phyloP scores from a whole-genome alignment of 495 filamentous ascomycete genomes.

The Halenospora varia region DNA sequence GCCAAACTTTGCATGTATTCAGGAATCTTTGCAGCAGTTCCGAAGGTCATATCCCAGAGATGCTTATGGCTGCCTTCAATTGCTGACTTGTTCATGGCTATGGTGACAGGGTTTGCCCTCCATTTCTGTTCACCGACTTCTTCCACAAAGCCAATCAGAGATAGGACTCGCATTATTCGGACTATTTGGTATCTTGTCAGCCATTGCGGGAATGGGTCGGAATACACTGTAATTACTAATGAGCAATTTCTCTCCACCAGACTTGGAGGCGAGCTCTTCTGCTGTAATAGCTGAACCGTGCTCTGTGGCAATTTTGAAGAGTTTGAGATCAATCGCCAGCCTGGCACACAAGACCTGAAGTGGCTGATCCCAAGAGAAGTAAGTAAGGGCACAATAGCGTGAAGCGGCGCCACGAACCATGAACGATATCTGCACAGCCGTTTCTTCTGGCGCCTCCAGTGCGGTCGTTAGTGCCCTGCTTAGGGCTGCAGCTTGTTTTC shows the following conservation, averaged over 20 bases:
- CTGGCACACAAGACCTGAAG: slow-evolving; percentile 13
- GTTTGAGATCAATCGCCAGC: slow-evolving; percentile 22
- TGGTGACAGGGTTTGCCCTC: slow-evolving; percentile 6
- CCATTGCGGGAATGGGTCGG: not conserved
- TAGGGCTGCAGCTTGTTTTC: slow-evolving; percentile 18
- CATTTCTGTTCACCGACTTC: slow-evolving; percentile 5
- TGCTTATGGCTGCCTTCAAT: slow-evolving; percentile 13
- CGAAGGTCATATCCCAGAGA: not conserved
- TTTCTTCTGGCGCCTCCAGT: slow-evolving; percentile 22
- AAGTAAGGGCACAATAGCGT: too few species aligned
- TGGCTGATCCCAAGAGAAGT: too few species aligned
- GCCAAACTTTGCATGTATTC: slow-evolving; percentile 18
- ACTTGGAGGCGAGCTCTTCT: slow-evolving; percentile 11
- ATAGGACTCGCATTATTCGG: slow-evolving; percentile 7
- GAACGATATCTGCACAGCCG: slow-evolving; percentile 15
- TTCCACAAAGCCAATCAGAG: not conserved
- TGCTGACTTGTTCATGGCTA: slow-evolving; percentile 1
- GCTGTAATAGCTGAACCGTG: slow-evolving; percentile 13
- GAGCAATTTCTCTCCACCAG: slow-evolving; percentile 17
- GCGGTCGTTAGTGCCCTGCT: slow-evolving; percentile 10
- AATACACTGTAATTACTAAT: slow-evolving; percentile 6
- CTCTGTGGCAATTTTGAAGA: slow-evolving; percentile 16
- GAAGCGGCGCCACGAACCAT: too few species aligned
- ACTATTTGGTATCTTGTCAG: slow-evolving; percentile 2
- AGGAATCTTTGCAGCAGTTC: not conserved